phyloP scores from a whole-genome alignment of 305 asterid species.

The Plantago lanceolata region DNA sequence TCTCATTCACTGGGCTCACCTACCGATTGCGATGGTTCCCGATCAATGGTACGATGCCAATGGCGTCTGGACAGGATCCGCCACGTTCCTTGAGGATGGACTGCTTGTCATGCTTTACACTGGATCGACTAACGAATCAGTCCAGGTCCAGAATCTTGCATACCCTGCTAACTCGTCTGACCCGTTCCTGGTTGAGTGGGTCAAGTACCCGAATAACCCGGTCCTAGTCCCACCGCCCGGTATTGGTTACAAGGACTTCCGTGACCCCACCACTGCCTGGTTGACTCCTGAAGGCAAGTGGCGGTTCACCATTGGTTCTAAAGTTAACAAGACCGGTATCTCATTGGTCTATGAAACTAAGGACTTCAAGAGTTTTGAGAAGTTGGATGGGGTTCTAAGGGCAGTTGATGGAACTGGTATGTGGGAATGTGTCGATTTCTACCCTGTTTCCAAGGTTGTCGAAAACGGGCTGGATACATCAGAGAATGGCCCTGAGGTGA shows the following conservation, averaged over 20 bases:
- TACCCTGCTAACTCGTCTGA: constrained; percentile 60
- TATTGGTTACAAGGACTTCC: constrained; percentile 44
- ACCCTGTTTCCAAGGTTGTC: constrained; percentile 45
- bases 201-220: constrained; percentile 62
- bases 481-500: constrained; percentile 38
- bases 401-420: constrained; percentile 65
- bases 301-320: constrained; percentile 62
- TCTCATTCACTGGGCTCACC: constrained; percentile 68
- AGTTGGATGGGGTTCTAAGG: constrained; percentile 36
- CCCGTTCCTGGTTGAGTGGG: constrained; percentile 52
- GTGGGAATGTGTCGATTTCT: constrained; percentile 92
- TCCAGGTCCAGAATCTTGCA: constrained; percentile 67
- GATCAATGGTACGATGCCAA: constrained; percentile 70
- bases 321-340: constrained; percentile 52
- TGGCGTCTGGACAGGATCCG: constrained; percentile 88
- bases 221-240: constrained; percentile 65
- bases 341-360: constrained; percentile 55
- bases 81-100: constrained; percentile 54
- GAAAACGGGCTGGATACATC: constrained; percentile 63
- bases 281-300: constrained; percentile 46
- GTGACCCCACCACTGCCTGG: constrained; percentile 86
- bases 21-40: constrained; percentile 56
- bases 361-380: constrained; percentile 48
- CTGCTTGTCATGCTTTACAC: constrained; percentile 59
- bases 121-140: constrained; percentile 55